Evolutionary conservation across 164 flowering plant genomes (phyloP), one percentile per base, ranked within the genome.

Genomic region (Berberis vulgaris): DNA sequence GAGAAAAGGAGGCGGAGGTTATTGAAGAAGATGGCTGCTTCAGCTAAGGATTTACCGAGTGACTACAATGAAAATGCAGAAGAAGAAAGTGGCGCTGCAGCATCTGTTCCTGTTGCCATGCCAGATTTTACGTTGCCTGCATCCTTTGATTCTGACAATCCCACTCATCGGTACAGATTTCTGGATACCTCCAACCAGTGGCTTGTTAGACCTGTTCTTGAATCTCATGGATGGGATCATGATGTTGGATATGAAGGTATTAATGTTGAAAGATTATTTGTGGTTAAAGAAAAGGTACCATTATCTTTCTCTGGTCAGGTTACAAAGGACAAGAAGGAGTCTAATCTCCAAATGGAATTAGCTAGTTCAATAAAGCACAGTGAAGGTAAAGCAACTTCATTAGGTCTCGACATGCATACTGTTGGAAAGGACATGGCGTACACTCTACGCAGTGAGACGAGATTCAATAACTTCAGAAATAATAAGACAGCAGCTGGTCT

Each of bases 171-270:
- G 54, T 94, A 94, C 66, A 91, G 97, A 7, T 81, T 71, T 65
- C 88, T 94, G 59, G 99, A 94, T 77, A 68, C 85, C 26, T 76
- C 87, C 50, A 87, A 82, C 71, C 92, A 83, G 72, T 94, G 99
- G 99, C 86, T 94, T 52, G 84, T 94, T 52, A 79, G 99, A 71
- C 96, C 99, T 50, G 96, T 94, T 62, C 77, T 89, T 10, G 97
- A 94, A 58, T 81, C 81, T 63, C 92, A 89, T 77, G 96, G 97
- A 10, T 94, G 99, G 99, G 99, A 94, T 74, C 99, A 91, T 78
- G 99, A 94, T 72, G 84, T 94, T 71, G 97, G 97, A 63, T 94
- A 94, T 63, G 99, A 94, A 59, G 99, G 96, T 43, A 73, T 94
- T 57, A 94, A 87, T 76, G 87, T 76, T 3, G 97, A 94, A 72